Conservation (phyloP, 805 yeast species). For the Wickerhamiella cacticola region DNA sequence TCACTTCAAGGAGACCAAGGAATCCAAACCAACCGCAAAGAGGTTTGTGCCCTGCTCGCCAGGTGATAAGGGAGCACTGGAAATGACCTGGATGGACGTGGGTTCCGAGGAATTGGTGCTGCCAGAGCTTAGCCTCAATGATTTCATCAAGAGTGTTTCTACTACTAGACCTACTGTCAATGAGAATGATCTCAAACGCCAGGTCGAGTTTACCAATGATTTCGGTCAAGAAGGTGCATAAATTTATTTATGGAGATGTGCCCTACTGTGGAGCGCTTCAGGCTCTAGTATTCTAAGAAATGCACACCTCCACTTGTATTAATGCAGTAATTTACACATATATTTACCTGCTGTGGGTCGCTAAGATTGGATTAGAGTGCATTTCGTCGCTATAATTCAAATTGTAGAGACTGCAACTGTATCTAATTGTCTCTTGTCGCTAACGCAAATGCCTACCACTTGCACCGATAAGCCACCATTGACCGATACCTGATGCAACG, state of each 20-base stretch:
- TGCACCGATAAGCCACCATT: no score
- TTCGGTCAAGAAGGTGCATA: slow-evolving; percentile 95
- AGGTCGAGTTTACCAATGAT: slow-evolving; percentile 79
- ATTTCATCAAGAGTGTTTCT: slow-evolving; percentile 84
- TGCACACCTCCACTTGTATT: no score
- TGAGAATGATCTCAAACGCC: slow-evolving; percentile 65
- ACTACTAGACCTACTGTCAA: slow-evolving; percentile 93
- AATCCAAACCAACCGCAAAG: slow-evolving; percentile 23
- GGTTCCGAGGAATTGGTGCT: slow-evolving; percentile 81
- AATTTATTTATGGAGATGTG: background rate
- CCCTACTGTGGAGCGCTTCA: background rate
- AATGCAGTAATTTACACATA: no score
- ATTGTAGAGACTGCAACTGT: no score
- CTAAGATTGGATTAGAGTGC: no score
- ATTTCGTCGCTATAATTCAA: no score
- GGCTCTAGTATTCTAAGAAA: no score
- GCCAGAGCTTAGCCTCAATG: slow-evolving; percentile 81
- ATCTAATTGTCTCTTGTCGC: no score
- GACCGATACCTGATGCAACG: no score
- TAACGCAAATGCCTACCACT: no score
- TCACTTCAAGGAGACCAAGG: slow-evolving; percentile 58
- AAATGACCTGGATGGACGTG: slow-evolving; percentile 88
- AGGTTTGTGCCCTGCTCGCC: slow-evolving; percentile 91
- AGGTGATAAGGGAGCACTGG: slow-evolving; percentile 77
- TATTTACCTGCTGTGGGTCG: background rate